Evolutionary conservation across 2,329 filamentous ascomycete species (phyloP).

Genomic region (Cladosporium colombiae): DNA sequence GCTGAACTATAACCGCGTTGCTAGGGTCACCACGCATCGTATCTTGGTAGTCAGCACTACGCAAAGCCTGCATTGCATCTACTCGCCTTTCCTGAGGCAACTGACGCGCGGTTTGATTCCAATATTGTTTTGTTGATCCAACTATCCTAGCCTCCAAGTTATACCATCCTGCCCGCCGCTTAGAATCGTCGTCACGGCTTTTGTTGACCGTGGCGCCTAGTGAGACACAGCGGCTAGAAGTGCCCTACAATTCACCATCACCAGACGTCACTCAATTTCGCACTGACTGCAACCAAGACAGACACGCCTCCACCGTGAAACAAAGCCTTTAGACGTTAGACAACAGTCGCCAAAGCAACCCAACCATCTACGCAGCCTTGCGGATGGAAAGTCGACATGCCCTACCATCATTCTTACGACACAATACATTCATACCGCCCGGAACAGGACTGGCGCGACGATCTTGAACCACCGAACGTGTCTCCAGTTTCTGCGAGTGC

Average conservation of each 20-base stretch:
- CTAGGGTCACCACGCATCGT: constrained; percentile 5
- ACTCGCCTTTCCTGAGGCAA: not conserved
- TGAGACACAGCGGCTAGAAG: constrained; percentile 2
- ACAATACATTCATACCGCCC: not conserved
- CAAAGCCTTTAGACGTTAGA: not conserved
- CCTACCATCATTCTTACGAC: constrained; percentile 13
- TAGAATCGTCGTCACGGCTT: not conserved
- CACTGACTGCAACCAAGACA: not conserved
- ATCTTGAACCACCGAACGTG: not conserved
- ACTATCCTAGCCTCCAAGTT: not conserved
- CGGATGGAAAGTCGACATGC: constrained; percentile 2
- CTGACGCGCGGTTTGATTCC: not conserved
- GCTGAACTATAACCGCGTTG: not conserved
- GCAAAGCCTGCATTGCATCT: constrained; percentile 9
- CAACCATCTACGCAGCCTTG: not conserved
- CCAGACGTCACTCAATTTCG: not conserved
- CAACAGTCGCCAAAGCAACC: constrained; percentile 16
- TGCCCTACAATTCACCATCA: not conserved
- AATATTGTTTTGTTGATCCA: not conserved
- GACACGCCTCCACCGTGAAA: not conserved
- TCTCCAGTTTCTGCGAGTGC: constrained; percentile 9
- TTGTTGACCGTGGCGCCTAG: not conserved
- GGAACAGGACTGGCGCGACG: constrained; percentile 9
- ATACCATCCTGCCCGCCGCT: not conserved
- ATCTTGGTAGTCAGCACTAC: constrained; percentile 11